A percentile compares a stretch with the other conserved stretches of the same genome.
Conservation (phyloP, 768 basidiomycete genomes). For the Leccinum subgranulosum region DNA sequence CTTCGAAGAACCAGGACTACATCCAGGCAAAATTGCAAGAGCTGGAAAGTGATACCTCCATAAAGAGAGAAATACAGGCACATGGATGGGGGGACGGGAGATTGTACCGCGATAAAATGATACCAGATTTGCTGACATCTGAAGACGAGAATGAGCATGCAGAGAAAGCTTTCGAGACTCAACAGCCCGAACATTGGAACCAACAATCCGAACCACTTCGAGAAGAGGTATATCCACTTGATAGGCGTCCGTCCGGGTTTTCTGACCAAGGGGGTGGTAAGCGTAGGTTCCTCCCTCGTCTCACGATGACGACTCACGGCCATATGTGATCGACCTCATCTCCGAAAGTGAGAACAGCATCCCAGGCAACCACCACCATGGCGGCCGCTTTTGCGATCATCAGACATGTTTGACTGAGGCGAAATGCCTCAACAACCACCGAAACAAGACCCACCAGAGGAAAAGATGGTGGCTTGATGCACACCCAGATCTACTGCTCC, state of each 20-base stretch:
- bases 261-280: background rate
- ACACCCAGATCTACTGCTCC: background rate
- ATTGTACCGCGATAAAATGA: background rate
- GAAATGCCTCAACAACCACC: background rate
- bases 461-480: background rate
- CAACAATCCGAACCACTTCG: constrained; percentile 23
- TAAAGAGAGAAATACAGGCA: constrained; percentile 3
- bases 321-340: constrained; percentile 19
- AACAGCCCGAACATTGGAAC: constrained; percentile 9
- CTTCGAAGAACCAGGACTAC: constrained; percentile 17
- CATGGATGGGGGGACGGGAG: background rate
- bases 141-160: constrained; percentile 1
- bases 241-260: constrained; percentile 4
- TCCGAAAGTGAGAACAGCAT: constrained; percentile 15
- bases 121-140: constrained; percentile 6
- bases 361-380: constrained; percentile 11
- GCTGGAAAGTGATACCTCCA: constrained; percentile 4
- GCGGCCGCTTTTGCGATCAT: constrained; percentile 10
- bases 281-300: background rate
- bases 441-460: constrained; percentile 11
- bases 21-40: constrained; percentile 15
- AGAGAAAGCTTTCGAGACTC: background rate
- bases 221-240: constrained; percentile 21
- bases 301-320: constrained; percentile 14
- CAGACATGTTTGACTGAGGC: background rate